Base-by-base conservation (phyloP, 805 yeast species). In the Spathaspora gorwiae region DNA sequence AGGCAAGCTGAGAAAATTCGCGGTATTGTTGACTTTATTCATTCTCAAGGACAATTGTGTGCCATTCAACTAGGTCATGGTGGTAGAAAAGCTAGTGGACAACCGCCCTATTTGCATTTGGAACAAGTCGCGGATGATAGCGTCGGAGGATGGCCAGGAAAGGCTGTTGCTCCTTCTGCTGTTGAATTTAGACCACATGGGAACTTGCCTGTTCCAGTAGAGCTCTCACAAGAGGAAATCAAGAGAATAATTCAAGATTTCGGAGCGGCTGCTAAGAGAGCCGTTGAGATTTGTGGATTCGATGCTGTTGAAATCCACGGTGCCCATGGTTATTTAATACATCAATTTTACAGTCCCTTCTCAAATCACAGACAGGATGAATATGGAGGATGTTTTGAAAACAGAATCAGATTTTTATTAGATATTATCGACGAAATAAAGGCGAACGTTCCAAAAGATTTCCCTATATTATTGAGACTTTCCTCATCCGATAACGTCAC, bases 271-370 rank as follows among this genome's bases (percentile, higher is more conserved):
- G 79, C 83, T 1, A 62, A 66, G 45, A 68, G 68, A 47, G 78
- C 86, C 1, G 62, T 72, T 26, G 70, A 66, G 9, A 59, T 64
- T 29, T 73, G 80, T 6, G 80, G 81, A 0, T 71, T 77, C 41
- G 87, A 84, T 59, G 82, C 82, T 50, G 76, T 84, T 38, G 87
- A 81, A 55, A 65, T 83, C 40, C 87, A 83, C 59, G 68, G 68
- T 35, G 88, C 88, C 15, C 80, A 81, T 57, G 87, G 87, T 2
- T 80, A 76, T 54, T 58, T 82, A 40, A 48, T 76, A 32, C 65
- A 70, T 54, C 68, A 72, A 52, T 80, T 83, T 51, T 52, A 77
- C 45, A 70, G 76, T 27, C 59, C 62, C 1, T 50, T 55, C 35
- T 59, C 75, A 26, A 81, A 83, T 61, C 57, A 65, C 44, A 70